Evolutionary conservation across 495 filamentous ascomycete genomes (phyloP), one percentile per base, ranked within the genome.

Genomic region (Xylaria venustula): DNA sequence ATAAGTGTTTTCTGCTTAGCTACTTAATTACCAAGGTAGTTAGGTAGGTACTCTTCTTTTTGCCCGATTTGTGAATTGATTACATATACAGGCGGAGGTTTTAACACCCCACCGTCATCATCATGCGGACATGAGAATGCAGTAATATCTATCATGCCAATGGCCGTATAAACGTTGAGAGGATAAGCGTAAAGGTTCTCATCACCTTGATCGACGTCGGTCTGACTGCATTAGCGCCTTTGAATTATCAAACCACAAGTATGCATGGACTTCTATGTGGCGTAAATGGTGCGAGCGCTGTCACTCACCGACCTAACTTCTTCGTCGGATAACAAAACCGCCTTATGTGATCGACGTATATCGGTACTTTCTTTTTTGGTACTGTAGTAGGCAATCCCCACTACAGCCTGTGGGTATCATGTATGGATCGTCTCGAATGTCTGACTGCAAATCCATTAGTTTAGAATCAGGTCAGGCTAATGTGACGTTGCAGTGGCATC

Each of bases 401-500:
- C 37, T 8, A 15, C 15, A 12, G 15, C 14, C 7, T 40, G 37
- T 40, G 14, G 15, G 14, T 40, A 11, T 3, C 7, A 15, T 40
- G 37, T 11, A 40, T 40, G 7, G 14, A 40, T 40, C 7, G 3
- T 12, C 37, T 40, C 14, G 3, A 15, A 12, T 8, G 14, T 40
- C 6, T 40, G 37, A 15, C 30, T 5, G 11, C 23, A 20, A 15
- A 11, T 17, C 26, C 7, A 15, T 22, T 14, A 7, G 6, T 7
- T 45, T 2, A 45, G 34, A 42, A 15, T 11, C 14, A 25, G 11
- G 30, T 5, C 5, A 34, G 5, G 30, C 30, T 34, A 40, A 7
- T 40, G 37, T 55, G 53, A 55, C 40, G 37, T 55, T 45, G 40
- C 53, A 45, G 7, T 45, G 17, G 17, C 26, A 55, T n/a, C n/a